Base-by-base conservation (phyloP, 1,139 yeast species). In the Protomyces inundatus region DNA sequence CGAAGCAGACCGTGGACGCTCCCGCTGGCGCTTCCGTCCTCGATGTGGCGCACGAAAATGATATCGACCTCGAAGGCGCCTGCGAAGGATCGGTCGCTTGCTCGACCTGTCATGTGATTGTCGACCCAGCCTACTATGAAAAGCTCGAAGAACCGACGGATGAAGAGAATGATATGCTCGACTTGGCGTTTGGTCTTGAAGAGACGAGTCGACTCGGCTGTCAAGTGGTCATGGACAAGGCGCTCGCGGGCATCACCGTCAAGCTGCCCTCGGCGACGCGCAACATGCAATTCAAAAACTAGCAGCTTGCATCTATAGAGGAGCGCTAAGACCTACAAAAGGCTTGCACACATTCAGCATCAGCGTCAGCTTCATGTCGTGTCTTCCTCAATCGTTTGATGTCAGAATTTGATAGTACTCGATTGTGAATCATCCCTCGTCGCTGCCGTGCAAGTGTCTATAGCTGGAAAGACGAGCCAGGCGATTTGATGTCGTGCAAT, bases 21-120 rank as follows among this genome's bases (percentile, higher is more conserved):
- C 87, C 95, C 1, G 97, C 87, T 69, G 98, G 98, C 7, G 98
- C 93, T 73, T 86, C 91, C 56, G 73, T 93, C 55, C 78, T 93
- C 73, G 98, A 93, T 74, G 90, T 93, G 65, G 98, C 98, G 5
- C 98, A 93, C 77, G 96, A 95, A 3, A 78, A 91, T 73, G 87
- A 90, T 71, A 77, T 93, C 67, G 98, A 93, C 71, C 90, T 93
- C 91, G 98, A 93, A 74, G 79, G 98, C 55, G 98, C 98, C 0
- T 93, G 98, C 77, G 98, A 98, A 45, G 98, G 98, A 1, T 90
- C 97, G 1, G 93, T 98, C 79, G 98, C 98, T 0, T 93, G 98
- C 74, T 90, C 97, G 3, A 93, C 98, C 0, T 93, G 98, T 74
- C 98, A 93, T 77, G 86, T 93, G 66, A 93, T 93, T 61, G 90